Evolutionary conservation across 768 basidiomycete species (phyloP).

Genomic region (Lyophyllum shimeji): DNA sequence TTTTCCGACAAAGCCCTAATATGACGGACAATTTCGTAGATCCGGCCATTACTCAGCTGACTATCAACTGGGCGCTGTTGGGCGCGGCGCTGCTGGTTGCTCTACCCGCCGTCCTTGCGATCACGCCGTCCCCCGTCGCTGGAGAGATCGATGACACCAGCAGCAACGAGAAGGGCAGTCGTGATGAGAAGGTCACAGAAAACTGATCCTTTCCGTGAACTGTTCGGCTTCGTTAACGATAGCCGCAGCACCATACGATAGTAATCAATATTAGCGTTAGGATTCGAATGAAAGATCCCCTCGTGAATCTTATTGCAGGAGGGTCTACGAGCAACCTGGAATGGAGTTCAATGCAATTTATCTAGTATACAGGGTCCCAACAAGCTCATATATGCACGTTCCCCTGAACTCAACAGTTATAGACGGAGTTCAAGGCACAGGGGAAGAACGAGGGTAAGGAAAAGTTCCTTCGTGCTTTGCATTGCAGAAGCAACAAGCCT

Average conservation of each 20-base stretch:
- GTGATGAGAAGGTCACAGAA: neutral
- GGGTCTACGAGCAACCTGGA: too few species aligned
- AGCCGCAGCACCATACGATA: neutral
- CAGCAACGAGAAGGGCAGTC: slow-evolving; percentile 1
- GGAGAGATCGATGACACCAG: neutral
- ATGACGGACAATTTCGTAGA: slow-evolving; percentile 7
- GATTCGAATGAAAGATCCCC: too few species aligned
- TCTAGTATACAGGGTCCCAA: too few species aligned
- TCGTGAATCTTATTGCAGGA: too few species aligned
- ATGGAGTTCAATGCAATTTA: too few species aligned
- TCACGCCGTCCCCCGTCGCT: slow-evolving; percentile 22
- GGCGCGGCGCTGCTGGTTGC: slow-evolving; percentile 24
- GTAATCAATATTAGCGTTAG: neutral
- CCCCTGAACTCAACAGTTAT: too few species aligned
- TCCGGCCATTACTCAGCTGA: slow-evolving; percentile 23
- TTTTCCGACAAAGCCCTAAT: neutral
- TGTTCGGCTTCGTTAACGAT: too few species aligned
- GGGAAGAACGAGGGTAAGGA: too few species aligned
- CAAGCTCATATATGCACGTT: too few species aligned
- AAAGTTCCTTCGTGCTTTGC: too few species aligned
- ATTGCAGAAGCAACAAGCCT: too few species aligned
- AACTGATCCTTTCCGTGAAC: neutral
- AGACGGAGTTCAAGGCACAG: too few species aligned
- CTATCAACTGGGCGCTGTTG: slow-evolving; percentile 26
- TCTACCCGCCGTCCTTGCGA: slow-evolving; percentile 25